Evolutionary conservation across 2,329 filamentous ascomycete genomes (phyloP), one percentile per base, ranked within the genome.

Genomic region (Fusarium sp.): DNA sequence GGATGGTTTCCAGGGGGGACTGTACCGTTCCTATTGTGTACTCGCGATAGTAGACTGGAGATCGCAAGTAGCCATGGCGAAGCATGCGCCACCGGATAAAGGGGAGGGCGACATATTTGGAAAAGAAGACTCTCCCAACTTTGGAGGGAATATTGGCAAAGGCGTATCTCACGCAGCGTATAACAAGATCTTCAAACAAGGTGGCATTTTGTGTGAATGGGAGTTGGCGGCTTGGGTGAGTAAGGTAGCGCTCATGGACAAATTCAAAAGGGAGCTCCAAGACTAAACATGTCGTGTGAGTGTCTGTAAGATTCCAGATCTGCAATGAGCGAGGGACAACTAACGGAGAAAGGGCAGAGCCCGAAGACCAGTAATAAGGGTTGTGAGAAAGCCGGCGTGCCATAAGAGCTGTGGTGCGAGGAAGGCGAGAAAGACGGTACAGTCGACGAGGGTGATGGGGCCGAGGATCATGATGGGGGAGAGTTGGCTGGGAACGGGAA

Each of bases 21-120:
- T 70, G 6, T 73, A 84, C 83, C 66, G 79, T 70, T 35, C 77
- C 77, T 59, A 82, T 70, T 14, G 61, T 67, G 67, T 85, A 81
- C 73, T 88, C 92, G 40, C 85, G 85, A 91, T 93, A 95, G 71
- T 88, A 86, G 8, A 93, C 86, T 1, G 92, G 92, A 29, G 86
- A 89, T 57, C 83, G 87, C 29, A 91, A 68, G 79, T 91, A 89
- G 27, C 94, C 93, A 82, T 95, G 92, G 25, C 93, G 87, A 57
- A 95, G 81, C 89, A 95, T 91, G 38, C 94, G 90, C 82, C 94
- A 97, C 59, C 88, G 86, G 68, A 95, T 81, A 80, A 96, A 96
- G 0, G 94, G 93, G 59, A 94, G 80, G 1, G 92, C 89, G 11
- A 97, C 93, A 35, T 85, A 81, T 83, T 92, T 94, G 8, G 91